Evolutionary conservation across 495 filamentous ascomycete species (phyloP), one percentile per base, ranked within the genome.

Genomic region (Aspergillus mulundensis): DNA sequence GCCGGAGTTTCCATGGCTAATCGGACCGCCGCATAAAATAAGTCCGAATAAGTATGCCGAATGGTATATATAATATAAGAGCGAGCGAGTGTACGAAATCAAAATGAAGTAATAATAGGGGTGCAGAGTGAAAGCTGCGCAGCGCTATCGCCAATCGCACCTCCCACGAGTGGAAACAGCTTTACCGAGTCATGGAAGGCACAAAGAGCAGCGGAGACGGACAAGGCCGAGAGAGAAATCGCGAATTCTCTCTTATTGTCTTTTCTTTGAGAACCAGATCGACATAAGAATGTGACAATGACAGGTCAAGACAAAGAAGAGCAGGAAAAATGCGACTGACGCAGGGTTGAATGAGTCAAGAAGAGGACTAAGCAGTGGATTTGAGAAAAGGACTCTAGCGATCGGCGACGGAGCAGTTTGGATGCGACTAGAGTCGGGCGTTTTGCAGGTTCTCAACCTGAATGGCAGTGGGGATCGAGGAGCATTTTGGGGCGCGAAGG

Each of bases 131-230:
- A 56, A 60, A 32, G 36, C 50, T 54, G 53, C 59, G 59, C 58
- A 57, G 59, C 54, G 52, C 55, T 42, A 61, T 59, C 25, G 32
- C 32, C 32, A 6, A 36, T 36, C 50, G 56, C 56, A 61, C 56
- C 49, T 65, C 62, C n/a, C 62, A 65, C 62, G 57, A 60, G 59
- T 58, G 54, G 56, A 62, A 54, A 49, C 49, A 49, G 45, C 54
- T 56, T 65, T 54, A 62, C 56, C 56, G 53, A 56, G 24, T 61
- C 62, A 65, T 65, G 32, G 46, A 54, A 60, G 53, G 54, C 54
- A 46, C 50, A 21, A 30, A 25, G 42, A 30, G 45, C 34, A 20
- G n/a, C 28, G 40, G 32, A 34, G 15, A 50, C 21, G 15, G 23
- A 47, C 11, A 14, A 44, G 39, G 34, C 12, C 28, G 32, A 46